A percentile compares a stretch with the other conserved stretches of the same genome.
Conservation (phyloP, 441 rosid species). For the Macaranga tanarius region DNA sequence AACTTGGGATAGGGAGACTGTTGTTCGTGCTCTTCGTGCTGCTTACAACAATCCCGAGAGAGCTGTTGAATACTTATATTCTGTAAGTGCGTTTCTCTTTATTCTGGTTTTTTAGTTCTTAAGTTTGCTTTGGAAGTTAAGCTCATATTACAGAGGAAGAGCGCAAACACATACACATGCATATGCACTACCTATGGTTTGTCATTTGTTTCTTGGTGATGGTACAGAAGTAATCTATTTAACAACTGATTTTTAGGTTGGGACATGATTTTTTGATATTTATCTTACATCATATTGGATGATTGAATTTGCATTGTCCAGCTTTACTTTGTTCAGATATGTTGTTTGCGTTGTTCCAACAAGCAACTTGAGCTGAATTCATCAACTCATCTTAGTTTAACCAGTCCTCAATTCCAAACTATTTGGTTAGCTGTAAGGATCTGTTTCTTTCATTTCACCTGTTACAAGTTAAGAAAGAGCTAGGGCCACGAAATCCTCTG, state of each 20-base stretch:
- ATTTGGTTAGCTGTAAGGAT: not conserved
- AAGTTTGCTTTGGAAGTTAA: not conserved
- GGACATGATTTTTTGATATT: constrained; percentile 2
- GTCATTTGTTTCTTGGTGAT: not conserved
- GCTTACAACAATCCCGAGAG: constrained; percentile 94
- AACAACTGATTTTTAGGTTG: not conserved
- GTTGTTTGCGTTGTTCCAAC: not conserved
- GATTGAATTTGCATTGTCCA: not conserved
- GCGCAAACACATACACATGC: not conserved
- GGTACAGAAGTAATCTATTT: not conserved
- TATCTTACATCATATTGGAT: not conserved
- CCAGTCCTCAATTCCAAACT: not conserved
- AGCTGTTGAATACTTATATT: constrained; percentile 92
- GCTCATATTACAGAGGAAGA: not conserved
- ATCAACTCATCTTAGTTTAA: not conserved
- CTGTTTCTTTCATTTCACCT: not conserved
- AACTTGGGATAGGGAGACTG: constrained; percentile 82
- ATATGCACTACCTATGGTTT: not conserved
- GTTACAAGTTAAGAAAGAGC: not conserved
- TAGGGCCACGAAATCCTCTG: not conserved
- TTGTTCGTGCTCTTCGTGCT: constrained; percentile 86
- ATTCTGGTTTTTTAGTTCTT: not conserved
- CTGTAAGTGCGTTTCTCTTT: constrained; percentile 43
- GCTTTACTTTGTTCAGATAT: not conserved
- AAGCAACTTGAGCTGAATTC: not conserved